Evolutionary conservation across 2,329 filamentous ascomycete genomes (phyloP).

Genomic region (Diaporthe aspalathi): DNA sequence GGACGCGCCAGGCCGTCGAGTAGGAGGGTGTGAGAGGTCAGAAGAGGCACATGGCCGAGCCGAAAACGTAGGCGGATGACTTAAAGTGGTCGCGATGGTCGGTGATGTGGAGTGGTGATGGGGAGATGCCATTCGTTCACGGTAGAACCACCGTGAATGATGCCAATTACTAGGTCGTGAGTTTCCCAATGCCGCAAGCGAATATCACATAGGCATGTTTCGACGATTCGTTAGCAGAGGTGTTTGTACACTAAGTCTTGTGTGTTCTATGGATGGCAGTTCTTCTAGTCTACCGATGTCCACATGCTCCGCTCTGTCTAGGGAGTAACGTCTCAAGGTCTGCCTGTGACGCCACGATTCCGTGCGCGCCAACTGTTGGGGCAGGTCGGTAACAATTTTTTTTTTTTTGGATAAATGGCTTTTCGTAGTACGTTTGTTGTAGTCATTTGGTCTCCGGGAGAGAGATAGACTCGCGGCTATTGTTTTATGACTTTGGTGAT

Average conservation of each 20-base stretch:
- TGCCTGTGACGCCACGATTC: neutral
- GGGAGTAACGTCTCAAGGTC: constrained; percentile 12
- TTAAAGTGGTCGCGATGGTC: neutral
- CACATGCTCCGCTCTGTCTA: constrained; percentile 26
- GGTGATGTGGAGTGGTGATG: neutral
- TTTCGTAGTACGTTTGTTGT: constrained; percentile 5
- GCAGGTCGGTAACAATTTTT: constrained; percentile 2
- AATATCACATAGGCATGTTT: neutral
- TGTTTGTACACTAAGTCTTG: constrained; percentile 22
- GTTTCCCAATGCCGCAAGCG: neutral
- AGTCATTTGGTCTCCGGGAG: neutral
- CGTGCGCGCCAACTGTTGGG: neutral
- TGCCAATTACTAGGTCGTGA: neutral
- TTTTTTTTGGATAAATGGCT: constrained; percentile 16
- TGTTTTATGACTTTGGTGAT: neutral
- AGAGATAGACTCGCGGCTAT: neutral
- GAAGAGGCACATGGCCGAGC: neutral
- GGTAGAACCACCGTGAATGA: neutral
- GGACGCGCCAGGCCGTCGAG: neutral
- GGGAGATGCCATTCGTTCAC: neutral
- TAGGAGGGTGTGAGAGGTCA: neutral
- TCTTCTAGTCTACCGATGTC: constrained; percentile 33
- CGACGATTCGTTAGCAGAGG: neutral
- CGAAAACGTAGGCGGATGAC: neutral
- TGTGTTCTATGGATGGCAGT: constrained; percentile 24